Evolutionary conservation across 169 alveolate species (phyloP).

Genomic region (Sarcocystis neurona): DNA sequence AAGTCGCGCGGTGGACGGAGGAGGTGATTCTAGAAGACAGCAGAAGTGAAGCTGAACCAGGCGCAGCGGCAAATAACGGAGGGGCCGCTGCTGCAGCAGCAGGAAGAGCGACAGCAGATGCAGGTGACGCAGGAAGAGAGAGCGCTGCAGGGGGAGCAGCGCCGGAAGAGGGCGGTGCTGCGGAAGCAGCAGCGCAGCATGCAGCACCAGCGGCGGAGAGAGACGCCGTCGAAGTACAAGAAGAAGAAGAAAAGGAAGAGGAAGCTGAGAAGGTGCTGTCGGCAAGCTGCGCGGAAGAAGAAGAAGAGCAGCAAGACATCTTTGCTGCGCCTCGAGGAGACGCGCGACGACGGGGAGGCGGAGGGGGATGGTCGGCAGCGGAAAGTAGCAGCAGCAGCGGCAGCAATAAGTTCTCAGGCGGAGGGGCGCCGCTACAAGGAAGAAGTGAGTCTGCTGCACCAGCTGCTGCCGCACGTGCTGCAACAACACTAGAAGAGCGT

Average conservation of each 20-base stretch:
- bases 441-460: no score
- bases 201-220: no score
- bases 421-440: no score
- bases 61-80: background rate
- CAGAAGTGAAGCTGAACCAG: background rate
- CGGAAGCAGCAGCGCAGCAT: background rate
- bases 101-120: background rate
- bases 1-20: background rate
- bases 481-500: no score
- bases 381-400: background rate
- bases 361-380: background rate
- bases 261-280: background rate
- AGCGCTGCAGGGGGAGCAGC: background rate
- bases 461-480: no score
- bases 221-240: background rate
- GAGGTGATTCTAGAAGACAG: background rate
- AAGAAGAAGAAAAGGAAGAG: background rate
- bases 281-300: background rate
- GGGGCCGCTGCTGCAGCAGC: background rate
- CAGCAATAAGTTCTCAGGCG: no score
- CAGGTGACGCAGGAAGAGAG: background rate
- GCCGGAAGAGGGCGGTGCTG: background rate
- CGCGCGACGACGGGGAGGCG: background rate
- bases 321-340: background rate
- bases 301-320: background rate